phyloP scores from a whole-genome alignment of 1,284 basidiomycete species.

The Retiboletus fuscus region DNA sequence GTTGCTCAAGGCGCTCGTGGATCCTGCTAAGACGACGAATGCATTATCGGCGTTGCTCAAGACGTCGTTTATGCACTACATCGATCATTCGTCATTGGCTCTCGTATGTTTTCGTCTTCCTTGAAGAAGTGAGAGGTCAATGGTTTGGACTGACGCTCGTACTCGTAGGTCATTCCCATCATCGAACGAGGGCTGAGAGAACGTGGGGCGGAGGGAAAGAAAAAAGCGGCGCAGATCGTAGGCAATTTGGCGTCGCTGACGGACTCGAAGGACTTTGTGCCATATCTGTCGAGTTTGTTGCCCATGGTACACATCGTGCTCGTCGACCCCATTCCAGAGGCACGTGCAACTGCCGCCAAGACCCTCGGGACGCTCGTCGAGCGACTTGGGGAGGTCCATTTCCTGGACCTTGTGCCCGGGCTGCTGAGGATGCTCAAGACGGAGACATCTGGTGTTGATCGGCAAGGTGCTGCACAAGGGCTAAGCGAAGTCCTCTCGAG shows the following conservation, averaged over 20 bases:
- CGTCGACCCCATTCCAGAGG: conserved; percentile 96
- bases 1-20: conserved; percentile 95
- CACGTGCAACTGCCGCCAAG: conserved; percentile 96
- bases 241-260: conserved; percentile 96
- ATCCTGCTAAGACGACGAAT: conserved; percentile 91
- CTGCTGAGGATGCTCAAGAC: conserved; percentile 91
- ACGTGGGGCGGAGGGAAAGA: conserved; percentile 93
- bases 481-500: conserved; percentile 96
- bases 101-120: conserved; percentile 65
- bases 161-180: conserved; percentile 88
- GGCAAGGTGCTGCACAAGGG: conserved; percentile 98
- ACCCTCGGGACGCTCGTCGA: conserved; percentile 97
- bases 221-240: conserved; percentile 96
- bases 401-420: conserved; percentile 95
- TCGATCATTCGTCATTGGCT: conserved; percentile 98
- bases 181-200: conserved; percentile 94
- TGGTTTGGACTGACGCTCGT: not conserved
- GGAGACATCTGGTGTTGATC: conserved; percentile 94
- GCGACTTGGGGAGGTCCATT: conserved; percentile 93
- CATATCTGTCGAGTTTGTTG: conserved; percentile 89
- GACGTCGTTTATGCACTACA: conserved; percentile 98
- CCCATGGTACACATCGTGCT: conserved; percentile 94
- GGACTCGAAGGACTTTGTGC: conserved; percentile 96
- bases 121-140: too few relatives aligned
- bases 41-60: conserved; percentile 89